Percentiles rank a stretch among this genome's conserved stretches.
phyloP scores from a whole-genome alignment of 352 stramenopile genomes.

The Phytophthora megakarya region DNA sequence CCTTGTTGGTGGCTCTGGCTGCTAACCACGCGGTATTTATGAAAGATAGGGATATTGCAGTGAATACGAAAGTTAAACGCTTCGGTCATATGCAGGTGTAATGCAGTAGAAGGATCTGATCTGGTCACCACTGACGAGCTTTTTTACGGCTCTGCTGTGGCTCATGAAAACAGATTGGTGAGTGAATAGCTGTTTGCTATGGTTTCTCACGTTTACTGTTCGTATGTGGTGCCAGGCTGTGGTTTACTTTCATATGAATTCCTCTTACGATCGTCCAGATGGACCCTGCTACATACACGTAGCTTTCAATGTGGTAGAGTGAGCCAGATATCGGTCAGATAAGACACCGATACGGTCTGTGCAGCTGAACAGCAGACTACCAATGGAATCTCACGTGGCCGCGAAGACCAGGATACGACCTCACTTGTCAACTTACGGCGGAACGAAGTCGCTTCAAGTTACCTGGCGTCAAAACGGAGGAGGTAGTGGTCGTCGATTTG shows the following conservation, averaged over 20 bases:
- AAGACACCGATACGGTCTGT: constrained; percentile 17
- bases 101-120: constrained; percentile 1
- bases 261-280: constrained; percentile 7
- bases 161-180: not conserved
- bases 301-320: constrained; percentile 18
- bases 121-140: constrained; percentile 1
- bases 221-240: constrained; percentile 1
- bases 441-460: constrained; percentile 16
- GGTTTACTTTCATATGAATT: constrained; percentile 3
- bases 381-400: not conserved
- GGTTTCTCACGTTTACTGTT: constrained; percentile 6
- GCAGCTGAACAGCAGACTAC: constrained; percentile 16
- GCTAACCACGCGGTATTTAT: constrained; percentile 41
- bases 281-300: not conserved
- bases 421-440: constrained; percentile 25
- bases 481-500: constrained; percentile 30
- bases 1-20: constrained; percentile 41
- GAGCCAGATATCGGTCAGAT: constrained; percentile 23
- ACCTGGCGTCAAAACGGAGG: constrained; percentile 16
- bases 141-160: not conserved
- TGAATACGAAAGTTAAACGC: constrained; percentile 4
- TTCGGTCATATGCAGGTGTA: constrained; percentile 10
- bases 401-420: not conserved
- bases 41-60: constrained; percentile 16
- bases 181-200: not conserved